These are phyloP conservation scores for Rhypophila decipiens DNA, from an alignment of 495 filamentous ascomycete genomes.

Conservation along the genomic window DNA sequence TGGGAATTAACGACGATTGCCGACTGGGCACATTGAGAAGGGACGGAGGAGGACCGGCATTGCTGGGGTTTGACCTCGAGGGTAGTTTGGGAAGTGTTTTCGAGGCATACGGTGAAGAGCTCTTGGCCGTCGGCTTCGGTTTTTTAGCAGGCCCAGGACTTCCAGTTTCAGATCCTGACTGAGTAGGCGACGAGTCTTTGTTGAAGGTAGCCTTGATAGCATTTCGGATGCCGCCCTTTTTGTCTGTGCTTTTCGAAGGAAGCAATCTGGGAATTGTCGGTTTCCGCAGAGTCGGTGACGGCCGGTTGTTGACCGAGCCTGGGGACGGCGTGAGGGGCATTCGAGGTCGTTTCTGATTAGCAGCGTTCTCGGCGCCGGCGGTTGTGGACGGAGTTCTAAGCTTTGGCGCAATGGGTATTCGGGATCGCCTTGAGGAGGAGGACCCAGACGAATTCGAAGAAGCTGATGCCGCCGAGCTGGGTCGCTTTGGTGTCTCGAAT, in stretches of 20 bases:
- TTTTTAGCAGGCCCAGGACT: conserved; percentile 12
- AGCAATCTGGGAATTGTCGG: conserved; percentile 19
- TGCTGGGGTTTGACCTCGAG: no score
- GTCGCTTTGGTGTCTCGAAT: conserved; percentile 1
- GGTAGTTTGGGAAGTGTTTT: no score
- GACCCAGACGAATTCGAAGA: conserved; percentile 10
- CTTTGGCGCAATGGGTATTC: conserved; percentile 9
- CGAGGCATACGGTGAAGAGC: conserved; percentile 3
- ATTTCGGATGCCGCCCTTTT: conserved; percentile 25
- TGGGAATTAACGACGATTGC: conserved; percentile 13
- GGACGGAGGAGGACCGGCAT: conserved; percentile 1
- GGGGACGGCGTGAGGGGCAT: conserved; percentile 21
- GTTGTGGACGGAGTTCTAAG: not conserved
- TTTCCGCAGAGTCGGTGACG: conserved; percentile 15
- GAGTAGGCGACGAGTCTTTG: conserved; percentile 23
- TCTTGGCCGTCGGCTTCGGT: conserved; percentile 6
- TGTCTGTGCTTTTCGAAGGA: conserved; percentile 19
- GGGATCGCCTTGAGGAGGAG: conserved; percentile 3
- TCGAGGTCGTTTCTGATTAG: conserved; percentile 41
- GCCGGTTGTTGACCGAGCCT: conserved; percentile 10
- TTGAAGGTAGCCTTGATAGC: conserved; percentile 21
- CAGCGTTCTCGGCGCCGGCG: conserved; percentile 20
- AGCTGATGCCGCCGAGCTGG: conserved; percentile 10
- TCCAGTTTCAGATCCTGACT: conserved; percentile 12
- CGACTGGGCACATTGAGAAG: conserved; percentile 13